Base-by-base conservation (phyloP, 192 early-diverging fungal genomes). In the Umbelopsis sp. region DNA sequence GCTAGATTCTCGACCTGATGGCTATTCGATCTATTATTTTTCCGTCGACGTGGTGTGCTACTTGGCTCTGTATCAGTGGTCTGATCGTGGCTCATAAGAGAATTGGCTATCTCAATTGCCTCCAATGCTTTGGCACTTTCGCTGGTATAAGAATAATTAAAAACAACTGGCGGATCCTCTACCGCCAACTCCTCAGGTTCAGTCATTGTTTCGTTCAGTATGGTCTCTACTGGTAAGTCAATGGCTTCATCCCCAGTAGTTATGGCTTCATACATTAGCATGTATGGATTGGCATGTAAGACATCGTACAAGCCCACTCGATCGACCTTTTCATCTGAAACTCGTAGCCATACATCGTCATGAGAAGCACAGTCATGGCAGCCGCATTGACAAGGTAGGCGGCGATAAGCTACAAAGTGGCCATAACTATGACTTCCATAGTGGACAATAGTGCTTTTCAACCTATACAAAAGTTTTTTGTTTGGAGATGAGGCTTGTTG, bases 391-490 rank as follows among this genome's bases (percentile, higher is more conserved):
- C 68, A 76, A 46, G 66, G 44, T 67, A 46, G 78, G 67, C 91
- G 88, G 20, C 92, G 87, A 64, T 90, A 91, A 3, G 91, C 86
- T 33, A 93, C 86, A 70, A 92, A 94, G 58, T 94, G 93, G 0
- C 93, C 93, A 46, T 78, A 89, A 16, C 90, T 87, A 73, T 94
- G 93, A 27, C 78, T 78, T 1, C 93, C 93, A 68, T 86, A 88
- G 64, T 94, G 93, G 0, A 91, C 80, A 37, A 94, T 83, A 21
- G 88, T 85, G 21, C 88, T 85, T 45, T 80, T 82, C n/a, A 94
- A 78, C 13, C 81, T 78, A 75, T 92, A 93, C 5, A n/a, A 25
- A 64, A 10, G 22, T 9, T 18, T 1, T 10, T 44, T n/a, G 30
- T 20, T 33, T 3, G 55, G 37, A 51, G 66, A 35, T 71, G 35